Evolutionary conservation across 164 flowering plant species (phyloP).

Genomic region (Kingdonia uniflora): DNA sequence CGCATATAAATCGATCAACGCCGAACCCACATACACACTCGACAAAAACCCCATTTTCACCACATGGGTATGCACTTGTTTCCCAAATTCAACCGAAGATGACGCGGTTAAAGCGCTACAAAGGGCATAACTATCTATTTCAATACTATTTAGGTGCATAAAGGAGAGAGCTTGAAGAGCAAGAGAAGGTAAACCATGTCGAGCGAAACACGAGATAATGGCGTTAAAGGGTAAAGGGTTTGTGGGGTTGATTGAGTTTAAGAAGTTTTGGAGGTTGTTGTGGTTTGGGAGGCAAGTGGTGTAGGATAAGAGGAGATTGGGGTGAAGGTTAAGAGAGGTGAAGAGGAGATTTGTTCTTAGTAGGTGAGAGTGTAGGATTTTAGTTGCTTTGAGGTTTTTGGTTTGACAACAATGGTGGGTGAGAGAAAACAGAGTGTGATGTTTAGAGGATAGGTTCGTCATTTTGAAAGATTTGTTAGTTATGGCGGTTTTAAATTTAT

Average conservation of each 20-base stretch:
- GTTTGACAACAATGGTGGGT: conserved; percentile 20
- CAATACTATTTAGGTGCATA: conserved; percentile 40
- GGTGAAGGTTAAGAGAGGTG: conserved; percentile 22
- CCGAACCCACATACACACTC: conserved; percentile 62
- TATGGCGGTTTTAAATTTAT: neutral
- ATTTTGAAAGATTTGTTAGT: neutral
- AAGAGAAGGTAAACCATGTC: conserved; percentile 25
- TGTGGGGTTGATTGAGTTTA: conserved; percentile 27
- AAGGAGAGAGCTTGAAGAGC: conserved; percentile 39
- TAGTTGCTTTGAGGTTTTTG: conserved; percentile 28
- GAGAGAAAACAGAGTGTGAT: conserved; percentile 6
- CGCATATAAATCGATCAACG: conserved; percentile 47
- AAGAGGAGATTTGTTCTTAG: conserved; percentile 32
- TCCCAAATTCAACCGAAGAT: conserved; percentile 25
- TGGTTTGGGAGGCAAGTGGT: conserved; percentile 20
- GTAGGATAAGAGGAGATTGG: conserved; percentile 42
- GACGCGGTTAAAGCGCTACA: conserved; percentile 46
- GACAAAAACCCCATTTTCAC: conserved; percentile 44
- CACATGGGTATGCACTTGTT: conserved; percentile 36
- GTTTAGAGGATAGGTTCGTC: neutral
- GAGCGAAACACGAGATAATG: conserved; percentile 36
- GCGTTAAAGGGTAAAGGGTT: conserved; percentile 46
- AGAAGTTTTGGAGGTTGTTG: conserved; percentile 23
- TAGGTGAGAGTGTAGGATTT: conserved; percentile 34
- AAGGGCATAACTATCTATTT: conserved; percentile 43